Conservation (phyloP, 345 rosid genomes). For the Populus davidiana region DNA sequence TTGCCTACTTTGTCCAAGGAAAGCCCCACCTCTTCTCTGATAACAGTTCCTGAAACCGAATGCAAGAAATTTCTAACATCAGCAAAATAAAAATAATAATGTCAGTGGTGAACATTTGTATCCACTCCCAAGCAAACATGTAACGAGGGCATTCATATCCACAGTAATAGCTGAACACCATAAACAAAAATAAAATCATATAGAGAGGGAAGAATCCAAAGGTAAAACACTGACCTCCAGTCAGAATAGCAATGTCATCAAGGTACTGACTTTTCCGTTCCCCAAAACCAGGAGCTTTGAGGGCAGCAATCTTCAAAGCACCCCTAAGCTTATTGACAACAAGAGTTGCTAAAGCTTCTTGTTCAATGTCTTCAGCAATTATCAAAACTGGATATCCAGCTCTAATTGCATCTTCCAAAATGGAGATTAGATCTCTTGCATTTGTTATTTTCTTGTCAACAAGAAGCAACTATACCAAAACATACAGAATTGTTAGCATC, state of each 20-base stretch:
- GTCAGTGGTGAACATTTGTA: neutral
- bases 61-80: neutral
- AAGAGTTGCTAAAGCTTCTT: conserved; percentile 95
- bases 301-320: conserved; percentile 86
- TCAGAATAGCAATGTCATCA: conserved; percentile 92
- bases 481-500: neutral
- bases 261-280: conserved; percentile 96
- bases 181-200: neutral
- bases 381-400: conserved; percentile 69
- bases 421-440: conserved; percentile 83
- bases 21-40: conserved; percentile 94
- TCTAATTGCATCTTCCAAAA: conserved; percentile 90
- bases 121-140: neutral
- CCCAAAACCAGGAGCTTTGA: conserved; percentile 97
- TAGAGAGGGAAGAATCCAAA: neutral
- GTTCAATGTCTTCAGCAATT: conserved; percentile 94
- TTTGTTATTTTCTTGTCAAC: conserved; percentile 96
- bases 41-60: conserved; percentile 62
- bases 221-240: conserved; percentile 55
- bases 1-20: conserved; percentile 86
- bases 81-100: neutral
- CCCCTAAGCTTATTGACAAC: conserved; percentile 96
- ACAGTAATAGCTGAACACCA: neutral
- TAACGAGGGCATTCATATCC: neutral
- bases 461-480: conserved; percentile 75